A percentile compares a stretch with the other conserved stretches of the same genome.
These are phyloP conservation scores for Myxozyma sirexii DNA, from an alignment of 805 yeast species.

Conservation along the genomic window DNA sequence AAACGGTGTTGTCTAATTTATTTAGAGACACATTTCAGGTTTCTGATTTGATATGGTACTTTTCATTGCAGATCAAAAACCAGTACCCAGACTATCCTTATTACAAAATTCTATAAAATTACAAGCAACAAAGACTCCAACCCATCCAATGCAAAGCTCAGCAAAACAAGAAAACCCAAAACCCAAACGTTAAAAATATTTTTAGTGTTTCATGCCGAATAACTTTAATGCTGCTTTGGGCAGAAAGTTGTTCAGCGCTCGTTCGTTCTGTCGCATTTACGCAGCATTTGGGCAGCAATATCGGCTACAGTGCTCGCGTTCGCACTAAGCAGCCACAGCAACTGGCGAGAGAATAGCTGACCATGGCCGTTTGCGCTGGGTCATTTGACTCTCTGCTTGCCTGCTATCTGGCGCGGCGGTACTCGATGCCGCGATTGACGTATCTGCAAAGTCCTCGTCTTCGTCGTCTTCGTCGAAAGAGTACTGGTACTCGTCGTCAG, in stretches of 20 bases:
- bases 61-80: no score
- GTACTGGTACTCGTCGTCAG: slow-evolving; percentile 4
- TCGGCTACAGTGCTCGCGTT: not conserved
- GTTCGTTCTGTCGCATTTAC: no score
- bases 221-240: no score
- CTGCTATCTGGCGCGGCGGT: not conserved
- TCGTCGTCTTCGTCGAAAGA: not conserved
- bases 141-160: no score
- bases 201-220: not conserved
- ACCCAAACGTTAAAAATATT: not conserved
- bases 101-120: no score
- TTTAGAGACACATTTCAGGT: no score
- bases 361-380: not conserved
- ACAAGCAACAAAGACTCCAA: not conserved
- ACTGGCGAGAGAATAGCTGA: not conserved
- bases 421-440: not conserved
- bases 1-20: no score
- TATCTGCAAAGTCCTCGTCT: not conserved
- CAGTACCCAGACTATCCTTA: no score
- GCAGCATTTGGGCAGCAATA: no score
- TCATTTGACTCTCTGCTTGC: not conserved
- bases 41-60: no score
- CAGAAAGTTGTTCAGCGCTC: no score
- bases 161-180: not conserved
- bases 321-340: not conserved